Evolutionary conservation across 306 rosid species (phyloP).

Genomic region (Cicer cuneatum): DNA sequence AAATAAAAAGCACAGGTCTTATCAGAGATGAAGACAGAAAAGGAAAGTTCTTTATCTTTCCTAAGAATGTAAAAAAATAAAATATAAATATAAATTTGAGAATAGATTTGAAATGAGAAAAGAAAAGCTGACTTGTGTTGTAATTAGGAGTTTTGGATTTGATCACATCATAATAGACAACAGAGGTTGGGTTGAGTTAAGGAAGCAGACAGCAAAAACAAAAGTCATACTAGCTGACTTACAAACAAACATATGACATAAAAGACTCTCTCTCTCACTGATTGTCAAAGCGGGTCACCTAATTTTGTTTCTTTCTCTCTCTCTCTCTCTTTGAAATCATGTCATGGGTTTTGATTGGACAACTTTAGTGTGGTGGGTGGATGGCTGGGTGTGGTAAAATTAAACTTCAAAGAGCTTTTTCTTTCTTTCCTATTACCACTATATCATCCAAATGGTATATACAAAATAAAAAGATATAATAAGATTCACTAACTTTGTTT

Average conservation of each 20-base stretch:
- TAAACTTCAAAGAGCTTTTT: no score
- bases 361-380: neutral
- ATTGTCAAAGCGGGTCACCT: constrained; percentile 47
- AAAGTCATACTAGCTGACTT: constrained; percentile 49
- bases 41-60: constrained; percentile 57
- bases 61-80: constrained; percentile 29
- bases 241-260: neutral
- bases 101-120: constrained; percentile 36
- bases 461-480: no score
- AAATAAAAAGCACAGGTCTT: constrained; percentile 20
- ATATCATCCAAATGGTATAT: no score
- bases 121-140: constrained; percentile 57
- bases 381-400: constrained; percentile 33
- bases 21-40: constrained; percentile 46
- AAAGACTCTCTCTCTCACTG: constrained; percentile 26
- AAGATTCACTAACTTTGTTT: no score
- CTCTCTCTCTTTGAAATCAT: constrained; percentile 34
- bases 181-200: neutral
- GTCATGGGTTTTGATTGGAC: constrained; percentile 9
- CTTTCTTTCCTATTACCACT: no score
- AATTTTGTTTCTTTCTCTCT: constrained; percentile 41
- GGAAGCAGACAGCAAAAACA: constrained; percentile 2
- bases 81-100: neutral
- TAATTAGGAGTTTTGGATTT: constrained; percentile 28
- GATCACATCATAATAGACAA: constrained; percentile 22